A percentile compares a stretch with the other conserved stretches of the same genome.
Conservation (phyloP, 768 basidiomycete species). For the Rickenella mellea region DNA sequence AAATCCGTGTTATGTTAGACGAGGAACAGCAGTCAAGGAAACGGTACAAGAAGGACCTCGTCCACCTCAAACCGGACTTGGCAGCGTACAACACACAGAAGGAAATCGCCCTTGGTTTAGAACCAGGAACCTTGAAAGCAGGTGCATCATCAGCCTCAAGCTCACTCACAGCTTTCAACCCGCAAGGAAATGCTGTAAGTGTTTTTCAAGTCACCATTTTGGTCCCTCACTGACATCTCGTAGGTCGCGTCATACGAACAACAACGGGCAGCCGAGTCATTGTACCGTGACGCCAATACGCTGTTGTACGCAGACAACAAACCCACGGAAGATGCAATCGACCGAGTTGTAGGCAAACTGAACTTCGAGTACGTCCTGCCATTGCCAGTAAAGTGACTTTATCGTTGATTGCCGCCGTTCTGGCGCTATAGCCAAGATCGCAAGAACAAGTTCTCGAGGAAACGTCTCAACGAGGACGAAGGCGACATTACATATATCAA, state of each 20-base stretch:
- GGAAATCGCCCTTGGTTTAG: slow-evolving; percentile 69
- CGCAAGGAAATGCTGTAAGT: slow-evolving; percentile 34
- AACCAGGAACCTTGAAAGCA: slow-evolving; percentile 52
- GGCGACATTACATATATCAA: slow-evolving; percentile 99
- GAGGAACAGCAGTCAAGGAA: slow-evolving; percentile 83
- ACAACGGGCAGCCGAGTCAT: slow-evolving; percentile 60
- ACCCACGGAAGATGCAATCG: slow-evolving; percentile 91
- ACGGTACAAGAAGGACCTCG: slow-evolving; percentile 88
- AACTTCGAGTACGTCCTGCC: slow-evolving; percentile 76
- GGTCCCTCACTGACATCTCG: background rate
- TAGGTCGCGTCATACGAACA: slow-evolving; percentile 52
- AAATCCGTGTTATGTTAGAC: slow-evolving; percentile 37
- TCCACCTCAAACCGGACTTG: slow-evolving; percentile 80
- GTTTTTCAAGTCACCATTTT: background rate
- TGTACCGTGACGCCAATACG: slow-evolving; percentile 91
- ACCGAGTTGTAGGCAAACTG: slow-evolving; percentile 83
- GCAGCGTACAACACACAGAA: slow-evolving; percentile 85
- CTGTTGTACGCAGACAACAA: slow-evolving; percentile 93
- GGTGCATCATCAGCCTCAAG: slow-evolving; percentile 27
- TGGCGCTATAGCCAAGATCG: slow-evolving; percentile 61
- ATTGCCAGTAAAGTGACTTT: background rate
- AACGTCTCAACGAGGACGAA: slow-evolving; percentile 83
- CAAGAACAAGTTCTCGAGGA: slow-evolving; percentile 83
- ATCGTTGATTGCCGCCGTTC: slow-evolving; percentile 2
- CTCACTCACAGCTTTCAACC: slow-evolving; percentile 42